Evolutionary conservation across 345 rosid species (phyloP).

Genomic region (Geranium brycei): DNA sequence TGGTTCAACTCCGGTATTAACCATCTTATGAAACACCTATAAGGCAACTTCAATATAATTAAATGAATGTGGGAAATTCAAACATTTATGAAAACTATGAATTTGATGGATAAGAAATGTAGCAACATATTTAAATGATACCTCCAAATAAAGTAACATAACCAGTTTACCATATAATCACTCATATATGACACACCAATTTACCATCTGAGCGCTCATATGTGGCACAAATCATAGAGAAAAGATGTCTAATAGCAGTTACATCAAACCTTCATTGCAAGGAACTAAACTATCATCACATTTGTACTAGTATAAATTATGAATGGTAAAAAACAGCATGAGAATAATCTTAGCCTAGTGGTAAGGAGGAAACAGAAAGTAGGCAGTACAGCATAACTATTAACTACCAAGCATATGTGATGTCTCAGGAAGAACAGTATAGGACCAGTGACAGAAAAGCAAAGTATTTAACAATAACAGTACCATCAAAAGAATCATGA

Average conservation of each 20-base stretch:
- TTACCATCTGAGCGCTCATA: no score
- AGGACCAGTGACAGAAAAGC: not conserved
- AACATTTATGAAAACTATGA: not conserved
- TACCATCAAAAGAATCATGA: not conserved
- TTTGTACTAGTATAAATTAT: not conserved
- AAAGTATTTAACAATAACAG: not conserved
- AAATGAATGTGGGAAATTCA: not conserved
- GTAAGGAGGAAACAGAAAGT: no score
- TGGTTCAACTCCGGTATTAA: constrained; percentile 81
- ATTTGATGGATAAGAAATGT: not conserved
- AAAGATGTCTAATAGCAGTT: not conserved
- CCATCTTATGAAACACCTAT: constrained; percentile 91
- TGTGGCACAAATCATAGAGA: not conserved
- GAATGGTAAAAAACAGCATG: no score
- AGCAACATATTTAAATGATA: not conserved
- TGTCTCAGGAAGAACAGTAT: no score
- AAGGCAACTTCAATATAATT: constrained; percentile 5
- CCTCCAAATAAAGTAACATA: not conserved
- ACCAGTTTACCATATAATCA: not conserved
- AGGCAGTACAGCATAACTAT: no score
- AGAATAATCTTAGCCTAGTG: no score
- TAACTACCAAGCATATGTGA: no score
- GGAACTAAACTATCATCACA: no score
- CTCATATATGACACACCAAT: not conserved
- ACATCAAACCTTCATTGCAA: no score